Evolutionary conservation across 108 stramenopile genomes (phyloP).

Genomic region (Cyclotella choctawhatcheeana): DNA sequence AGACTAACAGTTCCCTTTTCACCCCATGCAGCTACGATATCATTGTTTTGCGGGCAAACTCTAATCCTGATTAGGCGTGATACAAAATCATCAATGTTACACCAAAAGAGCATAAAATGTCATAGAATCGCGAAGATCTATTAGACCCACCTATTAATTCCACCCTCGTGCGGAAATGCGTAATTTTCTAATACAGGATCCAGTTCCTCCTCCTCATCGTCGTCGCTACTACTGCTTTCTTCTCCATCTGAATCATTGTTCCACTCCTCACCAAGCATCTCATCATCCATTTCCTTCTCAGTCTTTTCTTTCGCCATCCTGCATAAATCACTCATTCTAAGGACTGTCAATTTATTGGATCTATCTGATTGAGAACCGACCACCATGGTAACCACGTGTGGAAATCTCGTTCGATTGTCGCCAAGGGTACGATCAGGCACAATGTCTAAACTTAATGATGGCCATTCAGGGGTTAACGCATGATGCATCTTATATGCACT

Average conservation of each 20-base stretch:
- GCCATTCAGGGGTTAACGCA: conserved; percentile 93
- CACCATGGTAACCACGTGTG: conserved; percentile 87
- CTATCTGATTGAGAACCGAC: conserved; percentile 93
- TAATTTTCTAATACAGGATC: conserved; percentile 91
- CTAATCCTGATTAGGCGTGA: too few species aligned
- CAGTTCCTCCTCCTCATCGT: conserved; percentile 80
- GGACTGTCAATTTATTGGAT: conserved; percentile 81
- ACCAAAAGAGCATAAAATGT: too few species aligned
- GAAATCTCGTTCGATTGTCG: conserved; percentile 83
- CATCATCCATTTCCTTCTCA: conserved; percentile 73
- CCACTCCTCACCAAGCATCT: conserved; percentile 87
- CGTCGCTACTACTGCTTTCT: conserved; percentile 46
- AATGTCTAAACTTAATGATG: conserved; percentile 93
- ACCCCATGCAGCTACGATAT: conserved; percentile 95
- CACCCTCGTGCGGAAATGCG: conserved; percentile 82
- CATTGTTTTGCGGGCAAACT: conserved; percentile 87
- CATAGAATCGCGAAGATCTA: too few species aligned
- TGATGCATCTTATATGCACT: conserved; percentile 98
- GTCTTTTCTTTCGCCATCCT: conserved; percentile 66
- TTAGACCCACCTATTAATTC: too few species aligned
- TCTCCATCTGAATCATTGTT: conserved; percentile 62
- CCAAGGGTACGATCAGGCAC: conserved; percentile 85
- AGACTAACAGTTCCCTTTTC: conserved; percentile 89
- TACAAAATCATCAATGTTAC: too few species aligned
- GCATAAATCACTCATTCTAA: conserved; percentile 88